Base-by-base conservation (phyloP, 371 early-diverging fungal species). In the Syncephalastrum racemosum region DNA sequence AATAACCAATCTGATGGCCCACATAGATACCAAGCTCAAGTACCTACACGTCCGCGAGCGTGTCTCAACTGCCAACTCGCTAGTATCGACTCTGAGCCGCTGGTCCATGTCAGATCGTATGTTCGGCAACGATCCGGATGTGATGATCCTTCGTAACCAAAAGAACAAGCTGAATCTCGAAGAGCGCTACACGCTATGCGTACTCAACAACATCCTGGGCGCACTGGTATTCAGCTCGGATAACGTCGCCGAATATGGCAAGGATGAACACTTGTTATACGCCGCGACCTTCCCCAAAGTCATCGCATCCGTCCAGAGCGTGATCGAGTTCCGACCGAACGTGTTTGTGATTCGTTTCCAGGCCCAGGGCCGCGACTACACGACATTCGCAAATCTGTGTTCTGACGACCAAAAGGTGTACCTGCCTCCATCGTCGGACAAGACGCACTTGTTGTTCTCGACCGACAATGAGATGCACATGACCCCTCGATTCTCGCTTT, bases 71-170 rank as follows among this genome's bases (percentile, higher is more conserved):
- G 75, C 71, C 46, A 82, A 82, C 56, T 84, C 85, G 1, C 52
- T 84, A 46, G 66, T 76, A 0, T 82, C 81, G 8, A 82, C 82
- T 0, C 59, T 84, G n/a, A 63, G 64, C 16, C 75, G 85, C 1
- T 84, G 82, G 82, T 61, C 70, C 14, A 62, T 84, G 68, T 77
- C 79, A 0, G 79, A 75, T 23, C 68, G 81, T 19, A 79, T 82
- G 77, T 84, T 82, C 70, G 85, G 85, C 25, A 84, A 82, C 49
- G 85, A 84, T 36, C 82, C 85, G 14, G 85, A 84, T 36, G 85
- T 84, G 16, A 79, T 75, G 71, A 80, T 82, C 23, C 45, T 82
- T 18, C 79, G 85, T 2, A 67, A 78, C 16, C 58, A 59, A 36
- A 75, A 80, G 47, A 79, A 81, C 55, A 79, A 76, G 53, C 58